Evolutionary conservation across 768 basidiomycete species (phyloP).

Genomic region (Kwoniella dendrophila): DNA sequence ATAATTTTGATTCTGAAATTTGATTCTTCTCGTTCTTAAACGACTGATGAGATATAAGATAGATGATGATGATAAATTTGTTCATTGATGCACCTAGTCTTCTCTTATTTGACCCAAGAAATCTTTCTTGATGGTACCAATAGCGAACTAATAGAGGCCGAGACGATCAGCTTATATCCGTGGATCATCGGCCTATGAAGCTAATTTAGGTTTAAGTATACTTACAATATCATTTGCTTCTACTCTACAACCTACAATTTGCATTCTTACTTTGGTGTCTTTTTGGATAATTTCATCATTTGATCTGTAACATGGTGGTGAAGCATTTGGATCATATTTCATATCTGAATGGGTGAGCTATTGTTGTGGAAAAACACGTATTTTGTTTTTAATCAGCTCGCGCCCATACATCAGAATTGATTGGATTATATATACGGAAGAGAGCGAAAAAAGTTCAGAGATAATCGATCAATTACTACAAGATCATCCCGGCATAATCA

Average conservation of each 20-base stretch:
- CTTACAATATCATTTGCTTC: conserved; percentile 96
- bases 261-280: conserved; percentile 85
- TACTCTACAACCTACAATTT: conserved; percentile 96
- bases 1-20: no score
- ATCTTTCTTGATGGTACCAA: conserved; percentile 97
- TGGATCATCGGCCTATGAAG: not conserved
- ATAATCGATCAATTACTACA: conserved; percentile 57
- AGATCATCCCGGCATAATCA: conserved; percentile 57
- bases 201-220: conserved; percentile 20
- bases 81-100: conserved; percentile 21
- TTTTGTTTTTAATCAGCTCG: no score
- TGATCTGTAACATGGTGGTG: conserved; percentile 93
- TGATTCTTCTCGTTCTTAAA: no score
- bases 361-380: conserved; percentile 4
- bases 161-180: not conserved
- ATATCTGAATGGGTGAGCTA: conserved; percentile 93
- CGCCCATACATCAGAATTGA: no score
- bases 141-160: conserved; percentile 81
- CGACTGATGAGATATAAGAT: no score
- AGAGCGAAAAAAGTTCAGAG: conserved; percentile 34
- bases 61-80: no score
- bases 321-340: conserved; percentile 91
- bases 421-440: not conserved
- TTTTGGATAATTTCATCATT: conserved; percentile 80
- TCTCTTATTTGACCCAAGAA: conserved; percentile 80